Base-by-base conservation (phyloP, 192 early-diverging fungal species). In the Entomortierella parvispora region DNA sequence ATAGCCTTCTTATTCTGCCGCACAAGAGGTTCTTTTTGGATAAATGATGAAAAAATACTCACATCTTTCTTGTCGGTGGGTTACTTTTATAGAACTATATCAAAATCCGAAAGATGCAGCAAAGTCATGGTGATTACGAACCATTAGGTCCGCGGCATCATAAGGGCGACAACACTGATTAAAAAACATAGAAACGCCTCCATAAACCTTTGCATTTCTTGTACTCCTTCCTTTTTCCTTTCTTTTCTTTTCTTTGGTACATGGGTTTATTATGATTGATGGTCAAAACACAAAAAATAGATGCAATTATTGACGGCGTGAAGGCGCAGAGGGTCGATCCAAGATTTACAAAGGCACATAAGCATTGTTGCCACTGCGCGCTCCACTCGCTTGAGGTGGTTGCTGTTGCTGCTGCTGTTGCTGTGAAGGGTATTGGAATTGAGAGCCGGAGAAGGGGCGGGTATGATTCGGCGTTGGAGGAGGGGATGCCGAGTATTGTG, bases 71-170 rank as follows among this genome's bases (percentile, higher is more conserved):
- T 57, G 22, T 48, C 29, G 18, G 9, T 40, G 5, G 12, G 17
- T 9, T 43, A 2, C n/a, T 33, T 17, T 29, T 45, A 0, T 62
- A 75, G 58, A 75, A 75, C 37, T 75, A 75, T 34, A 57, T 60
- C 58, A 75, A 75, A 52, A 56, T 75, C 45, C 65, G 32, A 33
- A 75, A 75, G 31, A 22, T 75, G 51, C 71, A 75, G 42, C 71
- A 75, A 23, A 67, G 44, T 31, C 5, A 45, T 8, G 71, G 64
- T 3, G 71, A 75, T 33, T 75, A 75, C 42, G 64, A 75, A 34
- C 34, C 48, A 4, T 26, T 75, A 20, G 52, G 57, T 28, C 32
- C 18, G 28, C 56, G 71, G 17, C 64, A 75, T 11, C 61, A 64
- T 37, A 75, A 75, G 29, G 64, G 64, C 9, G 71, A 75, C 14